Percentiles rank a stretch among this genome's conserved stretches.
phyloP scores from a whole-genome alignment of 768 basidiomycete species.

The Cystofilobasidium macerans region DNA sequence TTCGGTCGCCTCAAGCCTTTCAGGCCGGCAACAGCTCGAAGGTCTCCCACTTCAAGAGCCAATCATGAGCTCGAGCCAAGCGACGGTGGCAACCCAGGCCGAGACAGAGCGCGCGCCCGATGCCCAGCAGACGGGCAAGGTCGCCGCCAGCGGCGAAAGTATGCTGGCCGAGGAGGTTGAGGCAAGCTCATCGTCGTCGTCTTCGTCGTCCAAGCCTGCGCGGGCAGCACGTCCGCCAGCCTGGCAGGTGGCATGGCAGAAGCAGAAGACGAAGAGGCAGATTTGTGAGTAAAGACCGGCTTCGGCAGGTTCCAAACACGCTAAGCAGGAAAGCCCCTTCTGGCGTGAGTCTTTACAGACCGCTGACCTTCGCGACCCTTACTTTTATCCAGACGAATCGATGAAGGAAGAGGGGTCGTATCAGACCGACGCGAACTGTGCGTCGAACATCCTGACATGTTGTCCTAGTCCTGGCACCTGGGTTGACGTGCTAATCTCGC shows the following conservation, averaged over 20 bases:
- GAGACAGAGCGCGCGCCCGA: neutral
- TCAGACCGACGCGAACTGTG: slow-evolving; percentile 23
- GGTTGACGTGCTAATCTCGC: neutral
- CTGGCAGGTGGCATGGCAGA: too few relatives aligned
- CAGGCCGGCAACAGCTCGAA: neutral
- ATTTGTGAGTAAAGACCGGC: too few relatives aligned
- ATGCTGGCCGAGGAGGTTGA: neutral
- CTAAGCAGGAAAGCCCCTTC: too few relatives aligned
- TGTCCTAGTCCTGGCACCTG: neutral
- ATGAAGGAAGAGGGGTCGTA: slow-evolving; percentile 8
- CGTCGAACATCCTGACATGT: neutral
- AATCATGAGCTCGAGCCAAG: neutral
- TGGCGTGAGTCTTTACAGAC: too few relatives aligned
- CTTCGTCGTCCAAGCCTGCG: too few relatives aligned
- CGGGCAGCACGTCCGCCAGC: too few relatives aligned
- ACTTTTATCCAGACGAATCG: neutral
- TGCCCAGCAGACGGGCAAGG: neutral
- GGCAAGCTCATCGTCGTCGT: too few relatives aligned
- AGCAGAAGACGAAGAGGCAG: too few relatives aligned
- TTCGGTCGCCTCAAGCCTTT: neutral
- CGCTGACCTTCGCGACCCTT: neutral
- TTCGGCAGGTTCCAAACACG: too few relatives aligned
- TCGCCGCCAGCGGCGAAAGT: neutral
- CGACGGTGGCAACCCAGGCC: neutral
- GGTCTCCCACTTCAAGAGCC: neutral